Conservation (phyloP, 2,329 filamentous ascomycete genomes). For the Curvularia lunata region DNA sequence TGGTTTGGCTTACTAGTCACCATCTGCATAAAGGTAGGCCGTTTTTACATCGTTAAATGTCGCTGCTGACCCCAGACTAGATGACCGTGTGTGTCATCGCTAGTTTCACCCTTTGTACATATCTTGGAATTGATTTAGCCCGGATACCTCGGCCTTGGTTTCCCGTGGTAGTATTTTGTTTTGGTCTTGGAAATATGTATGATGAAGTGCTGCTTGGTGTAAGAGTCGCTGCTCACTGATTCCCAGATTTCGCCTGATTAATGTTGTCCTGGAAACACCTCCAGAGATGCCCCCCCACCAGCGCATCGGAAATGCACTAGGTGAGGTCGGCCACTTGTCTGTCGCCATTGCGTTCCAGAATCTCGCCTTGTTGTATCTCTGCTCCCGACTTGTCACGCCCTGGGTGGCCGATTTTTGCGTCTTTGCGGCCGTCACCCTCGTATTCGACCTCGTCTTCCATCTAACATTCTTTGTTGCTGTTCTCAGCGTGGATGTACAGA, state of each 20-base stretch:
- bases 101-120: slow-evolving; percentile 79
- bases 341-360: slow-evolving; percentile 73
- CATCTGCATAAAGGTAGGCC: slow-evolving; percentile 66
- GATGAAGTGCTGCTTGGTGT: slow-evolving; percentile 17
- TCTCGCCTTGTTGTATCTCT: slow-evolving; percentile 66
- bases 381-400: slow-evolving; percentile 71
- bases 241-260: slow-evolving; percentile 72
- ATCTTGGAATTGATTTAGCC: slow-evolving; percentile 76
- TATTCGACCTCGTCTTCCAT: slow-evolving; percentile 79
- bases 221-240: slow-evolving; percentile 15
- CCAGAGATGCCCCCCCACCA: slow-evolving; percentile 70
- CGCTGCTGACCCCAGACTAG: slow-evolving; percentile 33
- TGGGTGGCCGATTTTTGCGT: slow-evolving; percentile 77
- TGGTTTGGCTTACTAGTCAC: slow-evolving; percentile 74
- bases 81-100: slow-evolving; percentile 75
- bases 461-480: slow-evolving; percentile 82
- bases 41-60: background rate
- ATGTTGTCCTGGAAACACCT: slow-evolving; percentile 75
- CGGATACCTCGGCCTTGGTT: slow-evolving; percentile 76
- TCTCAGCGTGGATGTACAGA: slow-evolving; percentile 77
- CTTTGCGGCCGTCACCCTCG: slow-evolving; percentile 75
- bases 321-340: slow-evolving; percentile 73
- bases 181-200: slow-evolving; percentile 77
- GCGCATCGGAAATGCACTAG: slow-evolving; percentile 75
- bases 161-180: slow-evolving; percentile 75